Evolutionary conservation across 805 yeast species (phyloP).

Genomic region (Candida dajiaensis): DNA sequence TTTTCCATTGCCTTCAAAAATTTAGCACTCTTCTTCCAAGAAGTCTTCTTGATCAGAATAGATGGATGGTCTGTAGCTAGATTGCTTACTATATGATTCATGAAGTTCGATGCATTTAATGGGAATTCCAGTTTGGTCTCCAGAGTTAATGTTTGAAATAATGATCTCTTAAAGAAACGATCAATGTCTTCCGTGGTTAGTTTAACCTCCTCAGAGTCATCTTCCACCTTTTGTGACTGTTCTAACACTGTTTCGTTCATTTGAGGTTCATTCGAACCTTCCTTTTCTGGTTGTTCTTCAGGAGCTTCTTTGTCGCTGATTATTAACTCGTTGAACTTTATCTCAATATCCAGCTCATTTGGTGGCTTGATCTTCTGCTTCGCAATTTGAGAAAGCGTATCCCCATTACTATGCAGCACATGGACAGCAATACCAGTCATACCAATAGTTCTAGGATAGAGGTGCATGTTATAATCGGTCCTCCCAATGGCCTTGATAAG

Average conservation of each 20-base stretch:
- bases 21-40: conserved; percentile 87
- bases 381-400: conserved; percentile 50
- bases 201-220: conserved; percentile 10
- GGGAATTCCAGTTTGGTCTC: conserved; percentile 53
- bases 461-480: conserved; percentile 42
- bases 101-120: conserved; percentile 64
- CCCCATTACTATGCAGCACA: conserved; percentile 62
- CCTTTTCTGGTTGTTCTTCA: conserved; percentile 9
- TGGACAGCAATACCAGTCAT: conserved; percentile 74
- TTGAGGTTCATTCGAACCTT: neutral
- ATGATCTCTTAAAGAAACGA: conserved; percentile 63
- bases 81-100: conserved; percentile 63
- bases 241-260: conserved; percentile 3
- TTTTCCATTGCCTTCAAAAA: conserved; percentile 85
- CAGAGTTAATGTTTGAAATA: conserved; percentile 60
- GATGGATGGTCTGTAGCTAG: conserved; percentile 60
- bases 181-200: conserved; percentile 65
- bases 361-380: conserved; percentile 43
- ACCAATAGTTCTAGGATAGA: conserved; percentile 45
- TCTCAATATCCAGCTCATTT: conserved; percentile 24
- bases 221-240: conserved; percentile 8
- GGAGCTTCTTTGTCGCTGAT: conserved; percentile 12
- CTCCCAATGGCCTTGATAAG: conserved; percentile 71
- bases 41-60: conserved; percentile 67
- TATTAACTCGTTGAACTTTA: conserved; percentile 16